Conservation (phyloP, 1,284 basidiomycete species). For the Neolentinus lepideus region DNA sequence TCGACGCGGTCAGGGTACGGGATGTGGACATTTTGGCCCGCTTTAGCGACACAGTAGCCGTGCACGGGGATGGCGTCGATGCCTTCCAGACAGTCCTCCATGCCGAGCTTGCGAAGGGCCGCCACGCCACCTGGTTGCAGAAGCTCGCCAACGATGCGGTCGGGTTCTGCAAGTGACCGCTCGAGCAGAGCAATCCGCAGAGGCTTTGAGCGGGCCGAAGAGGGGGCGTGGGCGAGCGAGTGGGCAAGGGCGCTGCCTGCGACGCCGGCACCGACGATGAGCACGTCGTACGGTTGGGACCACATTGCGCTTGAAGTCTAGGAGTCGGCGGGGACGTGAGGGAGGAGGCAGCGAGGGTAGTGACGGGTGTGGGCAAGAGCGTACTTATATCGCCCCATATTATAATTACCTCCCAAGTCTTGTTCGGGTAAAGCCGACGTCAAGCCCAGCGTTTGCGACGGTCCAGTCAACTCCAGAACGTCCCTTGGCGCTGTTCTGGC, state of each 20-base stretch:
- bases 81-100: constrained; percentile 70
- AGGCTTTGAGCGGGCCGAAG: constrained; percentile 37
- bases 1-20: constrained; percentile 76
- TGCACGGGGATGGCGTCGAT: constrained; percentile 85
- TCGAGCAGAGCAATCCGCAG: constrained; percentile 82
- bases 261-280: constrained; percentile 89
- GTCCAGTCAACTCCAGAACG: background rate
- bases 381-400: background rate
- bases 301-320: background rate
- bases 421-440: background rate
- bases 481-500: background rate
- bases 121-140: constrained; percentile 90
- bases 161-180: constrained; percentile 86
- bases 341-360: background rate
- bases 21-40: constrained; percentile 68
- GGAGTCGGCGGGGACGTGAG: background rate
- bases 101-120: constrained; percentile 72
- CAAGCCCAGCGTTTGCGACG: background rate
- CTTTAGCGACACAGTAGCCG: constrained; percentile 85
- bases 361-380: background rate
- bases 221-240: constrained; percentile 35
- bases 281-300: constrained; percentile 50
- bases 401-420: background rate
- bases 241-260: constrained; percentile 77
- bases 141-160: constrained; percentile 96